Evolutionary conservation across 139 green algal species (phyloP).

Genomic region (Closterium sp.): DNA sequence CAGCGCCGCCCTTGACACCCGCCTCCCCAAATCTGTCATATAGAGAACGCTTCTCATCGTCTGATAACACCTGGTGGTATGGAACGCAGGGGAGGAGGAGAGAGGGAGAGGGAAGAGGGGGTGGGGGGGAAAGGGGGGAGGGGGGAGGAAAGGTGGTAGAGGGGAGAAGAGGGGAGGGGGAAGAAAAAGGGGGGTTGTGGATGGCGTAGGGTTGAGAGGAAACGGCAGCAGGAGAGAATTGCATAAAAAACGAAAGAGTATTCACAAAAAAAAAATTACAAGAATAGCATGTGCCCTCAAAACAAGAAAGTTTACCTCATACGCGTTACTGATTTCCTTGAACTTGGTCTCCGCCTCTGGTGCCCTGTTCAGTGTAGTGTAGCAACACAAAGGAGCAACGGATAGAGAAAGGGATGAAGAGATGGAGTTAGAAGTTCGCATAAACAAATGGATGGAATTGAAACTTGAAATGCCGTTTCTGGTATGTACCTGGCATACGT

Average conservation of each 20-base stretch:
- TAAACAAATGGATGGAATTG: constrained; percentile 66
- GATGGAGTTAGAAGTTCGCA: neutral
- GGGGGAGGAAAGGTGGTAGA: too few species aligned
- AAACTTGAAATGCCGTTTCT: constrained; percentile 91
- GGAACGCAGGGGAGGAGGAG: too few species aligned
- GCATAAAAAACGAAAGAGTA: too few species aligned
- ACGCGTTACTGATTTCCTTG: constrained; percentile 88
- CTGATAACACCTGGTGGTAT: constrained; percentile 80
- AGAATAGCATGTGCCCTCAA: neutral
- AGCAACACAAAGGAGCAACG: neutral
- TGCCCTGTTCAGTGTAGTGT: constrained; percentile 98
- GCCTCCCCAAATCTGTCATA: constrained; percentile 97
- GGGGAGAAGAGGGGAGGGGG: too few species aligned
- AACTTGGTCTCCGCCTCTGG: constrained; percentile 91
- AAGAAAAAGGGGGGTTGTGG: too few species aligned
- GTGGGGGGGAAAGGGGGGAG: too few species aligned
- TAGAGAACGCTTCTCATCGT: constrained; percentile 94
- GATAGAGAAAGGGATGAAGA: neutral
- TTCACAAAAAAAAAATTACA: too few species aligned
- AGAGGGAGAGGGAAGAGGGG: neutral
- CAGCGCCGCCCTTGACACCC: constrained; percentile 81
- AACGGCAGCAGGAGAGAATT: too few species aligned
- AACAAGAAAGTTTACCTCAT: too few species aligned
- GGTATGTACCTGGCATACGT: constrained; percentile 77
- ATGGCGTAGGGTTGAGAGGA: neutral